Conservation (phyloP, 805 yeast genomes). For the Zygosaccharomyces bisporus region DNA sequence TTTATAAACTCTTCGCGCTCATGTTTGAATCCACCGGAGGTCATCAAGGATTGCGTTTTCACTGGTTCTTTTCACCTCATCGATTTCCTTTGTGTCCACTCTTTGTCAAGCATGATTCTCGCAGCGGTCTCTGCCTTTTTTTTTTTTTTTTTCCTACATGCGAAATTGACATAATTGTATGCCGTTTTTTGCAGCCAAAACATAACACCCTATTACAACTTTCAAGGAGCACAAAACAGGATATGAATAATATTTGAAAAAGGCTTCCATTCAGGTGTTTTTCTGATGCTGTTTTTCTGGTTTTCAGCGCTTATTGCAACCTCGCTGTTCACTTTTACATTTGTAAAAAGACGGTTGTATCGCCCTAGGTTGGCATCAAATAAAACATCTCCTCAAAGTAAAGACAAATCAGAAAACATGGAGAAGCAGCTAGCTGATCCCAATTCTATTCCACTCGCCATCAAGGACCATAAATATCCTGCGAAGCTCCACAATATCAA, state of each 20-base stretch:
- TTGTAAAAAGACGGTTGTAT: slow-evolving; percentile 5
- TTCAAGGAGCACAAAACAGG: no score
- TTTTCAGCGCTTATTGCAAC: slow-evolving; percentile 6
- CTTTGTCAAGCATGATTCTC: no score
- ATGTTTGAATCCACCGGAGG: neutral
- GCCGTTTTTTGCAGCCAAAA: neutral
- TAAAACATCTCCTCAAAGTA: neutral
- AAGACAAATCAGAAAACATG: no score
- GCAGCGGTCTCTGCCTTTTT: no score
- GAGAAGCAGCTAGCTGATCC: slow-evolving; percentile 17
- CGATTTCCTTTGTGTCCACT: no score
- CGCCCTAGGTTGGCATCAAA: neutral
- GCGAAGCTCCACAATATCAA: slow-evolving; percentile 71
- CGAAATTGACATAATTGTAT: neutral
- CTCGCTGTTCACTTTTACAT: slow-evolving; percentile 6
- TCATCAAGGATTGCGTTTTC: neutral
- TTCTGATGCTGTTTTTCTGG: neutral
- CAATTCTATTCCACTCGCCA: slow-evolving; percentile 21
- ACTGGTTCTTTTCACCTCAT: neutral
- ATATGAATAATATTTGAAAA: no score
- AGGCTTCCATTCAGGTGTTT: neutral
- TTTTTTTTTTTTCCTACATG: neutral
- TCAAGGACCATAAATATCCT: slow-evolving; percentile 57
- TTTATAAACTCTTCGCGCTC: neutral
- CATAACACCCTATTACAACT: no score